phyloP scores from a whole-genome alignment of 495 filamentous ascomycete species.

The Geopyxis carbonaria region DNA sequence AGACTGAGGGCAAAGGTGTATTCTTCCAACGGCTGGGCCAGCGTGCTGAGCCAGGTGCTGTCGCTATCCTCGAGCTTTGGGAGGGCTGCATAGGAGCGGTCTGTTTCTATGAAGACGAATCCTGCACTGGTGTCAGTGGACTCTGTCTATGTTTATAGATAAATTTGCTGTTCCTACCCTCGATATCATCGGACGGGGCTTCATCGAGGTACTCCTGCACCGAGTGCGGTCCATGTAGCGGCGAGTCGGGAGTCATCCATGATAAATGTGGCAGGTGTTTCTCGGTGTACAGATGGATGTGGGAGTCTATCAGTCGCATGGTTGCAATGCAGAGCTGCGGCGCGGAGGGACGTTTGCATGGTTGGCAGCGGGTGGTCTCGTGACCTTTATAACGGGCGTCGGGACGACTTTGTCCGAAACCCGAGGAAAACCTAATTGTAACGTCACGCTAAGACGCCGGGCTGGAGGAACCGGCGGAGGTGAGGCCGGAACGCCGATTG shows the following conservation, averaged over 20 bases:
- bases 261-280: slow-evolving; percentile 44
- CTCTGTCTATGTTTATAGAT: slow-evolving; percentile 5
- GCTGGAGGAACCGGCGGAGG: no score
- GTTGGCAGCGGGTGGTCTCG: no score
- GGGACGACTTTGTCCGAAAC: no score
- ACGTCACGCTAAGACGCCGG: no score
- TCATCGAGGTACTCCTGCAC: slow-evolving; percentile 38
- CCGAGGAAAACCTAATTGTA: no score
- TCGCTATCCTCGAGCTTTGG: slow-evolving; percentile 31
- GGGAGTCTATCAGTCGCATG: slow-evolving; percentile 68
- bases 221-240: slow-evolving; percentile 45
- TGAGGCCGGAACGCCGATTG: no score
- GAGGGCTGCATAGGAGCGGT: slow-evolving; percentile 39
- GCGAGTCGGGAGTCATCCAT: slow-evolving; percentile 43
- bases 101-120: slow-evolving; percentile 67
- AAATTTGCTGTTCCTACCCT: no score
- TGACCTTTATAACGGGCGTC: no score
- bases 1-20: slow-evolving; percentile 46
- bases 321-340: no score
- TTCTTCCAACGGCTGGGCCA: slow-evolving; percentile 44
- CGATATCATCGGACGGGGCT: no score
- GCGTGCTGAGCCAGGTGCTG: slow-evolving; percentile 28
- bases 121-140: slow-evolving; percentile 27
- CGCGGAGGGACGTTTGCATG: no score
- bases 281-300: slow-evolving; percentile 68